Base-by-base conservation (phyloP, 1,284 basidiomycete species). In the Anthracocystis walkeri region DNA sequence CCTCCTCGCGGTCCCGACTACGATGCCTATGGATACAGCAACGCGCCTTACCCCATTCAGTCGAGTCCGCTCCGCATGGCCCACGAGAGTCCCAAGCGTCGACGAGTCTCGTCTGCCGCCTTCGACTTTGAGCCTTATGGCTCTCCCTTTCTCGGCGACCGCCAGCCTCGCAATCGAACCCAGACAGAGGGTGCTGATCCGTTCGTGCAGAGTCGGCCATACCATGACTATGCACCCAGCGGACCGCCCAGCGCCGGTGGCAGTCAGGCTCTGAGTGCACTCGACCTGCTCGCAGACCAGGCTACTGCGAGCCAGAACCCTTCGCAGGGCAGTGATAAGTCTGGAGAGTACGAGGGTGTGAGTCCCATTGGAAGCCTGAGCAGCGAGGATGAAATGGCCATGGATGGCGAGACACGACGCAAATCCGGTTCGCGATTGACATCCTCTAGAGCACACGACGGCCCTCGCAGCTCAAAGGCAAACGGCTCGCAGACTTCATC, bases 221-320 rank as follows among this genome's bases (percentile, higher is more conserved):
- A 63, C 49, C 49, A 63, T 31, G 75, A 77, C 50, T 73, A 72
- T 50, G 69, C 59, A 2, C 65, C 58, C 1, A 73, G 53, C 53
- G 65, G 69, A 0, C 58, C 62, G 3, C 62, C 65, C 12, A 69
- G 59, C 48, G 70, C 63, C 18, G 66, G 52, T 29, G 70, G 58
- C 4, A 70, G 66, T 33, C 67, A 76, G 35, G 65, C 56, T n/a
- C 40, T 82, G 20, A 77, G 75, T 21, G 84, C 84, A 41, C 70
- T 85, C 25, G 84, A 85, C 61, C 56, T 85, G 56, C 79, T 85
- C 11, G 84, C 84, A 18, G 82, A 85, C 53, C 84, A 85, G 58
- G 84, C 84, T 8, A 82, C 82, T 2, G 78, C 82, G 6, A 77
- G 73, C 54, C 82, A 83, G 52, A 78, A 81, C 23, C 79, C 80